A percentile compares a stretch with the other conserved stretches of the same genome.
Conservation (phyloP, 805 yeast species). For the Limtongia smithiae region DNA sequence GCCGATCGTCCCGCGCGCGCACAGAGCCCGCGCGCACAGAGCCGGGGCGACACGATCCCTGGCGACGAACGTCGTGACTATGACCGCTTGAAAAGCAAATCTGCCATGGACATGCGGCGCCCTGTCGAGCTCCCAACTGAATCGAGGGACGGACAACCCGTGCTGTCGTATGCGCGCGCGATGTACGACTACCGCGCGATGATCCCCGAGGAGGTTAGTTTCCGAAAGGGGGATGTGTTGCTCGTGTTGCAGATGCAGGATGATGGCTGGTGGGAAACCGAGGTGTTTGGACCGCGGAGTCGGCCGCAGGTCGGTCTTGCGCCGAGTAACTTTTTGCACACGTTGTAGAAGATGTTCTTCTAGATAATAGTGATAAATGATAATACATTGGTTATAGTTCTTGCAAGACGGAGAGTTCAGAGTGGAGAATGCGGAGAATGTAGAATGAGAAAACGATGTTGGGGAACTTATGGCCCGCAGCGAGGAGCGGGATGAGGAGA, state of each 20-base stretch:
- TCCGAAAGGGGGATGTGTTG: conserved; percentile 55
- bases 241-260: conserved; percentile 56
- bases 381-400: neutral
- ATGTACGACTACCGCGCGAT: conserved; percentile 57
- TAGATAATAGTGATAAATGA: neutral
- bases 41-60: neutral
- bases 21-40: neutral
- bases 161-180: conserved; percentile 52
- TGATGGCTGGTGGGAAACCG: conserved; percentile 76
- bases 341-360: conserved; percentile 1
- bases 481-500: conserved; percentile 4
- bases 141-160: conserved; percentile 48
- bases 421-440: neutral
- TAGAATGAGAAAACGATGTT: conserved; percentile 13
- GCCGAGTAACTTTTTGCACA: conserved; percentile 52
- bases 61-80: neutral
- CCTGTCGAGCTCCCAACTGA: conserved; percentile 18
- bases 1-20: neutral
- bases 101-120: conserved; percentile 25
- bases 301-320: conserved; percentile 51
- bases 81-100: conserved; percentile 23
- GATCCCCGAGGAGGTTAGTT: conserved; percentile 58
- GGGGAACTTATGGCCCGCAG: conserved; percentile 15
- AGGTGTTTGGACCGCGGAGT: conserved; percentile 43
- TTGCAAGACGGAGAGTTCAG: neutral